These are phyloP conservation scores for Spinellus fusiger DNA, from an alignment of 192 early-diverging fungal genomes.

Conservation along the genomic window DNA sequence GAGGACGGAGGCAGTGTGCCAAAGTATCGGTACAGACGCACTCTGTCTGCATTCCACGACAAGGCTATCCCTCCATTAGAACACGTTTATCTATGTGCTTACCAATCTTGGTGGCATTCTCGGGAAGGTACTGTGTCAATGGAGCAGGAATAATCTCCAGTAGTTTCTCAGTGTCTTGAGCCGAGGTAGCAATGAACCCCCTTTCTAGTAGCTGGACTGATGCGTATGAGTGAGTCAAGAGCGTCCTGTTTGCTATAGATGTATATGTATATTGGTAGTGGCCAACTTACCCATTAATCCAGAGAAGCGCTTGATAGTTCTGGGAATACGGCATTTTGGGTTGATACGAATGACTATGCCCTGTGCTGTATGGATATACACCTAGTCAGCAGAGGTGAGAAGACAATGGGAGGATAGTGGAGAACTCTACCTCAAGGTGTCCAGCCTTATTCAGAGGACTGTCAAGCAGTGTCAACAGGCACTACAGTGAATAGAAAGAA, in stretches of 20 bases:
- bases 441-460: slow-evolving; percentile 97
- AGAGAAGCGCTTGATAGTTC: slow-evolving; percentile 97
- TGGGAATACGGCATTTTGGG: slow-evolving; percentile 93
- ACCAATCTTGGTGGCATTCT: slow-evolving; percentile 76
- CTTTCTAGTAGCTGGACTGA: slow-evolving; percentile 95
- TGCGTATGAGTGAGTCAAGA: background rate
- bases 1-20: slow-evolving; percentile 59
- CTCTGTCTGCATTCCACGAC: slow-evolving; percentile 80
- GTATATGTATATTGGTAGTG: background rate
- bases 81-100: slow-evolving; percentile 17
- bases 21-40: slow-evolving; percentile 71
- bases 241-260: too few species aligned
- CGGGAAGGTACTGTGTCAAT: slow-evolving; percentile 87
- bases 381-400: slow-evolving; percentile 34
- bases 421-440: slow-evolving; percentile 74
- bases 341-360: slow-evolving; percentile 95
- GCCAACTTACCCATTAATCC: slow-evolving; percentile 90
- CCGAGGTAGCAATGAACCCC: slow-evolving; percentile 83
- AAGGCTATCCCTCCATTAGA: slow-evolving; percentile 25
- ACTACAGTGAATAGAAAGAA: slow-evolving; percentile 38
- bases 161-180: slow-evolving; percentile 66
- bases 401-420: too few species aligned
- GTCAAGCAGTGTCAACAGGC: slow-evolving; percentile 91
- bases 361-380: slow-evolving; percentile 91
- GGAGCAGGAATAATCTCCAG: slow-evolving; percentile 95